A percentile compares a stretch with the other conserved stretches of the same genome.
Conservation (phyloP, 192 early-diverging fungal genomes). For the Coemansia sp. region DNA sequence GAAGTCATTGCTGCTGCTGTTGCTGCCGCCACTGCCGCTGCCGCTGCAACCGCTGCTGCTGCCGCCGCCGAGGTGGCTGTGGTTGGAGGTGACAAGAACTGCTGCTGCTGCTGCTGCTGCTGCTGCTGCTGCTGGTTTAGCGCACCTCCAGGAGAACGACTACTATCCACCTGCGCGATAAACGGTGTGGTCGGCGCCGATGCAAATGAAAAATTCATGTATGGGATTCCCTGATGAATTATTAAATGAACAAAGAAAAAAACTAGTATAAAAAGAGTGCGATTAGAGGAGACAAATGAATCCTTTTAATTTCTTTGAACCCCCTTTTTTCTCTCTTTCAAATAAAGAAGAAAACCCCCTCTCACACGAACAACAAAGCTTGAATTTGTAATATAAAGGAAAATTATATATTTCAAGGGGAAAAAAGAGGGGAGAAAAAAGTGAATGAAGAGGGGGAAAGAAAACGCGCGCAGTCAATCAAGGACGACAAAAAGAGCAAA, state of each 20-base stretch:
- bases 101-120: constrained; percentile 2
- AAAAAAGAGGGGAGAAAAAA: no score
- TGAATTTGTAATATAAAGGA: background rate
- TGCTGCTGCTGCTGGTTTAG: background rate
- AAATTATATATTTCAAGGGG: no score
- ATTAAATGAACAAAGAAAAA: constrained; percentile 1
- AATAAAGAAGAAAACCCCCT: no score
- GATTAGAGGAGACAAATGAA: no score
- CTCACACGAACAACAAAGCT: background rate
- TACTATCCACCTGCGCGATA: constrained; percentile 44
- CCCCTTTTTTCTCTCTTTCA: no score
- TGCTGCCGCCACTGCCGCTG: background rate
- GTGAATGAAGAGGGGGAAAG: background rate
- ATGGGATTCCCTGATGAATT: background rate
- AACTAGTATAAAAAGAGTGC: background rate
- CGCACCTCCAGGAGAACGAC: constrained; percentile 14
- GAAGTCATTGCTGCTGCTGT: constrained; percentile 2
- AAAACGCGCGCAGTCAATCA: constrained; percentile 1
- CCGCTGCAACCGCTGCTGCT: background rate
- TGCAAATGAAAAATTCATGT: constrained; percentile 57
- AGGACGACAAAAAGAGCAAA: constrained; percentile 1
- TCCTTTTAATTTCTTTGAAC: no score
- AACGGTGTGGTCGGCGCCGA: constrained; percentile 55
- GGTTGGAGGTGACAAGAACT: constrained; percentile 18
- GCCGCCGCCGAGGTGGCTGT: background rate